Base-by-base conservation (phyloP, 306 rosid genomes). In the Gynostemma pentaphyllum region DNA sequence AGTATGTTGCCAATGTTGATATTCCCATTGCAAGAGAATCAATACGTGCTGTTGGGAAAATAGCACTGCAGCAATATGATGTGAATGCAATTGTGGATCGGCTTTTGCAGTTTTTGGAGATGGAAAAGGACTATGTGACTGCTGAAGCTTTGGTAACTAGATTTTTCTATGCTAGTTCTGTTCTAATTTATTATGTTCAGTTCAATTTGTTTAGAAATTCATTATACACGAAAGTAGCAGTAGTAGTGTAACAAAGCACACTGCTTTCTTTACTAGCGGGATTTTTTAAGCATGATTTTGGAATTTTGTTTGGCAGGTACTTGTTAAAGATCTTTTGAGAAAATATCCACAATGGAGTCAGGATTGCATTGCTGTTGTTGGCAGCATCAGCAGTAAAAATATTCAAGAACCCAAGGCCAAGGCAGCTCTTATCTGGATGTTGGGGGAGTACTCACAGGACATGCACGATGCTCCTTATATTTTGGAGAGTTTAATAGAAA, bases 301-400 rank as follows among this genome's bases (percentile, higher is more conserved):
- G 51, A 66, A 69, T 75, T 72, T 52, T 69, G 19, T 72, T 29
- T 68, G 49, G 68, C 80, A 94, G 99, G 99, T 94, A 50, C 99
- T 94, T 72, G 99, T 94, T 52, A 94, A 94, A 83, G 95, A 94
- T 84, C 83, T 94, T 53, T 75, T 94, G 3, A 79, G 99, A 78
- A 94, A 94, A 68, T 94, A 94, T 83, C 99, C 99, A 61, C 99
- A 94, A 54, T 94, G 99, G 99, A 94, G 99, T 81, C 99, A 88
- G 34, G 97, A 94, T 84, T 94, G 99, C 81, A 94, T 94, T 68
- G 97, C 99, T 36, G 99, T 94, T 53, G 99, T 94, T 72, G 99
- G 99, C 62, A 89, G 87, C 73, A 94, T 94, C 77, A 94, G 99
- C 84, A 86, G 97, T 81, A 84, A 86, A 76, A 94, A 94, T 69